Conservation (phyloP, 2,329 filamentous ascomycete genomes). For the Colletotrichum tanaceti region DNA sequence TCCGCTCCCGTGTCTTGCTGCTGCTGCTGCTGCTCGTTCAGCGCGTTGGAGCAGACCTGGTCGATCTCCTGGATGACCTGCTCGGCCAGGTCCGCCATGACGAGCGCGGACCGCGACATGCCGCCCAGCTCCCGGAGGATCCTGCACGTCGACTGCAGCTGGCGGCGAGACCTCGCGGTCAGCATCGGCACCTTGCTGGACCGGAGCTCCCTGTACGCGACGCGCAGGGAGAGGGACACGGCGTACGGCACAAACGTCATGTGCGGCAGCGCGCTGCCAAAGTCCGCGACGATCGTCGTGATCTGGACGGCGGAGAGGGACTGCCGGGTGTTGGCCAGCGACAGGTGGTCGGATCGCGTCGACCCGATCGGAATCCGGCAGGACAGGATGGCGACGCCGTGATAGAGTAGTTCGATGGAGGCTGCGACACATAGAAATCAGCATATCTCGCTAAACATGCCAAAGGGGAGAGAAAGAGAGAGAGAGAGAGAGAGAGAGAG, state of each 20-base stretch:
- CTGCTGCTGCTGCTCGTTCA: slow-evolving; percentile 29
- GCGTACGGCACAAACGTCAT: slow-evolving; percentile 44
- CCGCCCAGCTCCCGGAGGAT: slow-evolving; percentile 42
- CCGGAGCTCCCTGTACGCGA: slow-evolving; percentile 43
- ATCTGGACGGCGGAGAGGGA: slow-evolving; percentile 43
- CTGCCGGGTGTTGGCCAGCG: slow-evolving; percentile 36
- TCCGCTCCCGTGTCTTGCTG: slow-evolving; percentile 12
- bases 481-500: no score
- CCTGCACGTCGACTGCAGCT: slow-evolving; percentile 42
- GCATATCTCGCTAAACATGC: not conserved
- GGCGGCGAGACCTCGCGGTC: slow-evolving; percentile 35
- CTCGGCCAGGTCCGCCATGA: slow-evolving; percentile 43
- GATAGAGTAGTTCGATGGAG: slow-evolving; percentile 44
- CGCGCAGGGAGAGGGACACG: slow-evolving; percentile 43
- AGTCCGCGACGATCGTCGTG: slow-evolving; percentile 42
- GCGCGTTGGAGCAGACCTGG: slow-evolving; percentile 37
- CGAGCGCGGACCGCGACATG: slow-evolving; percentile 43
- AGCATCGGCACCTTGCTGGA: slow-evolving; percentile 42
- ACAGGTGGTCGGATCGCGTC: slow-evolving; percentile 34
- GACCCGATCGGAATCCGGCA: slow-evolving; percentile 37
- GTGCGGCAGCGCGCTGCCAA: slow-evolving; percentile 41
- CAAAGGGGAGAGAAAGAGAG: no score
- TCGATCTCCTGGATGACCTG: slow-evolving; percentile 44
- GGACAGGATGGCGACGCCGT: slow-evolving; percentile 42
- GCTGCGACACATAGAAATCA: slow-evolving; percentile 22